These are phyloP conservation scores for Barbarea vulgaris DNA, from an alignment of 345 rosid genomes.

Conservation along the genomic window DNA sequence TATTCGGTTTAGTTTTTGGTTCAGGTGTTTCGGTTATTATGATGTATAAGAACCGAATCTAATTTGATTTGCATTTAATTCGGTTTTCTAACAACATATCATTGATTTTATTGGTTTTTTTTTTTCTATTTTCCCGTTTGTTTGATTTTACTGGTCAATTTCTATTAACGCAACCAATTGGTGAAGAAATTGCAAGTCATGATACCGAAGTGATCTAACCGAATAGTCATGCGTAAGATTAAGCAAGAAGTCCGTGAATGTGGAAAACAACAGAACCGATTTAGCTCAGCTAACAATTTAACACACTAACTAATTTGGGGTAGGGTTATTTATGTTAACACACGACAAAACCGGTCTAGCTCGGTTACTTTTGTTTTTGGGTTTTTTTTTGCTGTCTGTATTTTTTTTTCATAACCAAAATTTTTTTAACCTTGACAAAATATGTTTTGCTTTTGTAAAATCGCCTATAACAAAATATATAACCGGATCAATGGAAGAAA, in stretches of 20 bases:
- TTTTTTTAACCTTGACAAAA: neutral
- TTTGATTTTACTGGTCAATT: neutral
- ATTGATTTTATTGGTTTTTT: neutral
- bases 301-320: too few species aligned
- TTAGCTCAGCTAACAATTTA: neutral
- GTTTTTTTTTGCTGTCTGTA: neutral
- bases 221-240: constrained; percentile 8
- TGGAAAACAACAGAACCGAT: neutral
- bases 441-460: neutral
- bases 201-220: constrained; percentile 7
- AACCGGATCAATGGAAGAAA: neutral
- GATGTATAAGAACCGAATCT: neutral
- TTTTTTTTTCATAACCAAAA: neutral
- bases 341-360: too few species aligned
- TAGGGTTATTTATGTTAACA: neutral
- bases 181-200: constrained; percentile 17
- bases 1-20: neutral
- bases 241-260: neutral
- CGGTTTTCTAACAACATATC: neutral
- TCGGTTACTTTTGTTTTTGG: too few species aligned
- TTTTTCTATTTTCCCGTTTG: neutral
- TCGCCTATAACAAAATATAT: neutral
- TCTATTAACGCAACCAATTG: neutral
- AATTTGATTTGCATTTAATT: neutral
- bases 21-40: neutral